Evolutionary conservation across 768 basidiomycete genomes (phyloP), one percentile per base, ranked within the genome.

Genomic region (Rubroboletus satanas): DNA sequence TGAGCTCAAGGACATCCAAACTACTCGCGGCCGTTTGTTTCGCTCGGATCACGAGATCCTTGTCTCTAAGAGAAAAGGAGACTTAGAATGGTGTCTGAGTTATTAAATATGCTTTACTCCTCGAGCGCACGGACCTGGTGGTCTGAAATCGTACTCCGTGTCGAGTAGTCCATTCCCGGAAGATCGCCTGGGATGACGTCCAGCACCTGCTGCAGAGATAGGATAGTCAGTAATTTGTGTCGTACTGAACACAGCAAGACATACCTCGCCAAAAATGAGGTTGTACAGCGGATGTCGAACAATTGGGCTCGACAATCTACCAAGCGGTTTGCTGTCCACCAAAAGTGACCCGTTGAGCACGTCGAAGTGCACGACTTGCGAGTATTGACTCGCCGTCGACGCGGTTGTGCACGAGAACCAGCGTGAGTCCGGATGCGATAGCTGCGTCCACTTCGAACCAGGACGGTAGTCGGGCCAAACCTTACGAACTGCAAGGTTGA

Each of bases 341-440:
- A 79, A 66, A 1, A 82, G 62, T 23, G 60, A 46, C 12, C 79
- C 79, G 17, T 68, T 59, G 3, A 80, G 55, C 1, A 81, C 33
- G 51, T 82, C 73, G 18, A 77, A 63, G 45, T 73, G 68, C 7
- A 80, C 66, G 18, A n/a, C 45, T 44, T 73, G 73, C 18, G 61
- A 55, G 33, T 37, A 7, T 31, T 61, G 53, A 14, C 39, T 55
- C 2, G 33, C 17, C 5, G 47, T 45, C 1, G 51, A 9, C 7
- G 52, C 43, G 0, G 76, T 71, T 17, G 23, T 44, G 17, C 63
- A 67, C 8, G 41, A 52, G 12, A 74, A 8, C 73, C 75, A 75
- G 14, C 64, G 67, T 6, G 65, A 54, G 39, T 61, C 65, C 2
- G 70, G 64, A 21, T 11, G 3, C 4, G 26, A 43, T 17, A 65